Evolutionary conservation across 2,329 filamentous ascomycete genomes (phyloP), one percentile per base, ranked within the genome.

Genomic region (Arthrobotrys conoides): DNA sequence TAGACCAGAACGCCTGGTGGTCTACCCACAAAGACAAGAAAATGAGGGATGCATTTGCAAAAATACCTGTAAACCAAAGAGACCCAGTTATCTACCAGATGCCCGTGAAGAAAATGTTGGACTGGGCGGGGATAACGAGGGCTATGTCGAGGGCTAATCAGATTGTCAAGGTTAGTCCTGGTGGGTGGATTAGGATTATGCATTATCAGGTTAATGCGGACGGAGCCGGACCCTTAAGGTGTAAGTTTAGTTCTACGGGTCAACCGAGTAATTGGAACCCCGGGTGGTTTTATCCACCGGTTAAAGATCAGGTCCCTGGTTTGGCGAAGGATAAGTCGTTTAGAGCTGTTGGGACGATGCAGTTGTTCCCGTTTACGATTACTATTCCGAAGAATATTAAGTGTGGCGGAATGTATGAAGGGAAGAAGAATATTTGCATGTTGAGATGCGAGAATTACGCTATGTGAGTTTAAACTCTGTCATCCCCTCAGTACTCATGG

Each of bases 161-260:
- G 14, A 18, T 75, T 8, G 18, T 61, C 24, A 51, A 75, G 14
- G 61, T 49, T 46, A 61, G 49, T 5, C 49, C 49, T 5, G 63
- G 63, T 30, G 71, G 71, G 8, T 75, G 71, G 71, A 49, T 75
- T 22, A 59, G 63, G 33, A 63, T 75, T 16, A 67, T 68, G 71
- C 36, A 49, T 22, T 57, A 76, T 33, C 64, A 76, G 38, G 33
- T 76, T 4, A 76, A 76, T 46, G 55, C 55, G n/a, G 44, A 46
- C 5, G 44, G 44, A 1, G 44, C 44, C n/a, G 44, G 44, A 6
- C 44, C 44, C 5, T 75, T 51, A 5, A 75, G 20, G 22, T 76
- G 71, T 46, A 76, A 69, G 48, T 68, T 75, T 22, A 70, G 65
- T 18, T 44, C 51, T 8, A 70, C 12, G 6, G 66, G 71, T 16